phyloP scores from a whole-genome alignment of 345 rosid species.

The Mercurialis annua region DNA sequence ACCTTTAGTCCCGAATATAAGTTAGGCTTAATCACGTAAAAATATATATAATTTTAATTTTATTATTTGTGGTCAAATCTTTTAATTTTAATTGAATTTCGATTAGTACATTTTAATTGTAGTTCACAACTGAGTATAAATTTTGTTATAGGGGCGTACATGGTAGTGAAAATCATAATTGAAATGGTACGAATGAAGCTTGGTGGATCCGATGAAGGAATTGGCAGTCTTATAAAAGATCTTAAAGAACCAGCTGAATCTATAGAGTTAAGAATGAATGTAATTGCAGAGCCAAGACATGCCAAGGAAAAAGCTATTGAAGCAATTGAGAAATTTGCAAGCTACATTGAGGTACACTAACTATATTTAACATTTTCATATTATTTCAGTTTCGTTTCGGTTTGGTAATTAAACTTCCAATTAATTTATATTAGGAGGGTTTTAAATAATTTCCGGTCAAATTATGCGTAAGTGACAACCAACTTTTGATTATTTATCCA shows the following conservation, averaged over 20 bases:
- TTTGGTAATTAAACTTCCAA: too few species aligned
- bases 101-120: not conserved
- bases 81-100: too few species aligned
- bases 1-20: too few species aligned
- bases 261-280: slow-evolving; percentile 64
- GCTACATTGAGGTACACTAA: slow-evolving; percentile 51
- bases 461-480: too few species aligned
- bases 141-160: slow-evolving; percentile 62
- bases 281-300: slow-evolving; percentile 60
- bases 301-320: slow-evolving; percentile 69
- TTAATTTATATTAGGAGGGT: too few species aligned
- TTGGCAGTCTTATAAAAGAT: slow-evolving; percentile 71
- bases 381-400: too few species aligned
- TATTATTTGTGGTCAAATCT: not conserved
- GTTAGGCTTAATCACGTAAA: too few species aligned
- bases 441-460: too few species aligned
- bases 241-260: slow-evolving; percentile 72
- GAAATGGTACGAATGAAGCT: slow-evolving; percentile 86
- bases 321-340: slow-evolving; percentile 70
- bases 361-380: not conserved
- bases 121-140: not conserved
- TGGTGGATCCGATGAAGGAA: slow-evolving; percentile 56
- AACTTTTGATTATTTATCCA: too few species aligned
- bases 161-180: slow-evolving; percentile 87
- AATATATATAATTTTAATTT: too few species aligned